Percentiles rank a stretch among this genome's conserved stretches.
phyloP scores from a whole-genome alignment of 805 yeast genomes.

The Yarrowia bubula region DNA sequence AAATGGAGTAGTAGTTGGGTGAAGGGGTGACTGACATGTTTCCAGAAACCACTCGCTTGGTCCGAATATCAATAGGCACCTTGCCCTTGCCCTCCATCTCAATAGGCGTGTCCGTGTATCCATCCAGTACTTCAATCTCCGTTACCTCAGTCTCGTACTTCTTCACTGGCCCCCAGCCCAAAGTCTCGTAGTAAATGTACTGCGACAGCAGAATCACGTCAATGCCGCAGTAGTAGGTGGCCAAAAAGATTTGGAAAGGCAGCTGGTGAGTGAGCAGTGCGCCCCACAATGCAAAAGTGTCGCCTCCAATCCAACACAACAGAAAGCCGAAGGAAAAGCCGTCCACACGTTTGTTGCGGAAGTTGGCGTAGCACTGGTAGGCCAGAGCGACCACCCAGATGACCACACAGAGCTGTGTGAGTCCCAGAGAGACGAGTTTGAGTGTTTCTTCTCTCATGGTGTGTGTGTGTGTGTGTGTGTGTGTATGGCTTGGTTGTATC shows the following conservation, averaged over 20 bases:
- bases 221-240: conserved; percentile 68
- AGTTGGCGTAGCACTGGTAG: conserved; percentile 66
- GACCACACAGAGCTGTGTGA: conserved; percentile 32
- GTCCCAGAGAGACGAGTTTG: conserved; percentile 3
- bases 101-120: conserved; percentile 3
- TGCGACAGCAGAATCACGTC: conserved; percentile 69
- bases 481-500: neutral
- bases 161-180: neutral
- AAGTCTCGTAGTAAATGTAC: conserved; percentile 60
- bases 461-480: neutral
- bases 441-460: neutral
- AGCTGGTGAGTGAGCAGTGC: conserved; percentile 74
- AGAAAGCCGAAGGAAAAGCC: conserved; percentile 64
- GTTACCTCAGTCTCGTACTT: neutral
- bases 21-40: conserved; percentile 32
- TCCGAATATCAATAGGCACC: neutral
- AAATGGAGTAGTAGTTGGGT: conserved; percentile 27
- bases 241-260: conserved; percentile 73
- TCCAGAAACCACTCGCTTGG: neutral
- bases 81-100: conserved; percentile 18
- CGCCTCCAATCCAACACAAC: conserved; percentile 65
- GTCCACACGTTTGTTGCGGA: conserved; percentile 58
- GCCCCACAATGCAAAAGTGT: conserved; percentile 59
- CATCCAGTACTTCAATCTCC: conserved; percentile 9
- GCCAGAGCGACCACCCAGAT: conserved; percentile 74